Evolutionary conservation across 257 asterid species (phyloP).

Genomic region (Eustoma russellianum): DNA sequence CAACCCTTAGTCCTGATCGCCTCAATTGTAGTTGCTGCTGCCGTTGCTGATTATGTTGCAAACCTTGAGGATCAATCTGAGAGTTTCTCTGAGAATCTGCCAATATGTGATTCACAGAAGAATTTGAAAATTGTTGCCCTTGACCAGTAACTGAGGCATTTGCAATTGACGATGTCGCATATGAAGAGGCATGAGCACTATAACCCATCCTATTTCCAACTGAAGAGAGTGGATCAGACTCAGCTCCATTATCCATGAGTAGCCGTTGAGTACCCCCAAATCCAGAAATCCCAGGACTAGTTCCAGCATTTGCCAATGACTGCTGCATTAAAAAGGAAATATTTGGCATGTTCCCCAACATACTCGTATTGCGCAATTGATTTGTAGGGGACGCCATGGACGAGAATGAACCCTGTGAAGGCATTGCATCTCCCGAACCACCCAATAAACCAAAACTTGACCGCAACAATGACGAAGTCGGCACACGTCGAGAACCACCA

Average conservation of each 20-base stretch:
- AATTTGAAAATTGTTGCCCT: slow-evolving; percentile 57
- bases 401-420: slow-evolving; percentile 50
- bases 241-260: slow-evolving; percentile 50
- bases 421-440: slow-evolving; percentile 70
- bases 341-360: slow-evolving; percentile 65
- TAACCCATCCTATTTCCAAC: slow-evolving; percentile 58
- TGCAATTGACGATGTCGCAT: slow-evolving; percentile 33
- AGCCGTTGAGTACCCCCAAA: slow-evolving; percentile 51
- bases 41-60: slow-evolving; percentile 43
- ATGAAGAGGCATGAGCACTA: slow-evolving; percentile 45
- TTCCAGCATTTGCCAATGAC: slow-evolving; percentile 64
- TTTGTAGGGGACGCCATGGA: slow-evolving; percentile 63
- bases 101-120: slow-evolving; percentile 49
- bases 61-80: slow-evolving; percentile 43
- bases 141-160: slow-evolving; percentile 54
- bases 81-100: slow-evolving; percentile 59
- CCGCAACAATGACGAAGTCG: slow-evolving; percentile 56
- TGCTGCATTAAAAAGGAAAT: slow-evolving; percentile 60
- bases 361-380: slow-evolving; percentile 56
- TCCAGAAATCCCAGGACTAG: slow-evolving; percentile 53
- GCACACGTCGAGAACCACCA: slow-evolving; percentile 58
- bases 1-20: slow-evolving; percentile 53
- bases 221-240: slow-evolving; percentile 54
- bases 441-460: slow-evolving; percentile 67
- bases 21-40: slow-evolving; percentile 66